Conservation (phyloP, 306 rosid genomes). For the Lablab purpureus region DNA sequence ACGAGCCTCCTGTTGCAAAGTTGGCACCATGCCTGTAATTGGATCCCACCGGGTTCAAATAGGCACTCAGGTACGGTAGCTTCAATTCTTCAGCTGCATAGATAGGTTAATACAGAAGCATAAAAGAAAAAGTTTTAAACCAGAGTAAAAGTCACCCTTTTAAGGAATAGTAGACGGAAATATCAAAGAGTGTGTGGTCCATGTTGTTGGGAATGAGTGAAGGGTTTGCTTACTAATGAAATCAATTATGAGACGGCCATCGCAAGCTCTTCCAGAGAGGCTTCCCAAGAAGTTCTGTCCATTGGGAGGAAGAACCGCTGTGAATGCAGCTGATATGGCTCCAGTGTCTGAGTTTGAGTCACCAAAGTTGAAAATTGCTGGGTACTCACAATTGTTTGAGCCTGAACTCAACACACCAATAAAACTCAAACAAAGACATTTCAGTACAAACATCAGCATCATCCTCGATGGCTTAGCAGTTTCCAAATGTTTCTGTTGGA, state of each 20-base stretch:
- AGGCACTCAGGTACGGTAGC: constrained; percentile 72
- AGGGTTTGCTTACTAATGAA: constrained; percentile 54
- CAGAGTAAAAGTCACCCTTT: too few relatives aligned
- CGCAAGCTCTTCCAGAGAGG: constrained; percentile 59
- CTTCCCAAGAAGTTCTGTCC: constrained; percentile 72
- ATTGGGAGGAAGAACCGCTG: constrained; percentile 56
- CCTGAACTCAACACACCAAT: neutral
- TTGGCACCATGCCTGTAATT: constrained; percentile 77
- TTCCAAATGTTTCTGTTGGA: neutral
- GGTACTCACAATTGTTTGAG: neutral
- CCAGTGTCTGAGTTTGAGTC: constrained; percentile 86
- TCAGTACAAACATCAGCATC: neutral
- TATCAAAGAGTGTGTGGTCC: neutral
- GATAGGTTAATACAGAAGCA: too few relatives aligned
- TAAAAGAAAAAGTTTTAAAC: too few relatives aligned
- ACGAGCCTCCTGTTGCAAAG: constrained; percentile 76
- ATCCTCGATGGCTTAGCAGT: neutral
- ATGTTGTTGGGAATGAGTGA: neutral
- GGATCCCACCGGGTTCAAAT: constrained; percentile 74
- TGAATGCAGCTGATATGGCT: constrained; percentile 59
- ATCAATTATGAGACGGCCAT: constrained; percentile 76
- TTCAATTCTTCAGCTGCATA: constrained; percentile 78
- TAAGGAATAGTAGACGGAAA: too few relatives aligned
- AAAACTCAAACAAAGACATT: neutral
- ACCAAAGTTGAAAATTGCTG: constrained; percentile 64